Base-by-base conservation (phyloP, 1,139 yeast species). In the Martiniozyma asiatica region DNA sequence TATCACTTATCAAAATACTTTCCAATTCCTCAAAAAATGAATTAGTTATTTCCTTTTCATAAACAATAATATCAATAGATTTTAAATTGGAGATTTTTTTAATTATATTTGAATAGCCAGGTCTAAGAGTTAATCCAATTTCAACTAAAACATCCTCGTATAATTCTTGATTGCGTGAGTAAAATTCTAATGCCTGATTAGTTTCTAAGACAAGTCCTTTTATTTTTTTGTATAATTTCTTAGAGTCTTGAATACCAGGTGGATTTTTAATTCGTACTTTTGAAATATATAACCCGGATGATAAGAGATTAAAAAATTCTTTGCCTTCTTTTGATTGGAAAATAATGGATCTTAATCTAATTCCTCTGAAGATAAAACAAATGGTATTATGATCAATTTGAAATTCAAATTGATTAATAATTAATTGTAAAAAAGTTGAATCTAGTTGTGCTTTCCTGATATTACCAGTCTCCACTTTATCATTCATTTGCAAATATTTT, bases 41-140 rank as follows among this genome's bases (percentile, higher is more conserved):
- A 16, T 21, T 23, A 14, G 21, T 30, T 3, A 25, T 25, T 22
- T 30, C 32, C 10, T 30, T 30, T 22, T 30, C 32, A 17, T 30
- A 30, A 14, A 30, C 25, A 8, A 27, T 22, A 9, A 30, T 11
- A 14, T 30, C 25, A 9, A 30, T 18, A 9, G 24, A 15, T 10
- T 11, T 30, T 8, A 30, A 23, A 14, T 30, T 25, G 4, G 8
- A 13, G 15, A n/a, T n/a, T n/a, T n/a, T n/a, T n/a, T n/a, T n/a
- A n/a, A n/a, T n/a, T n/a, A n/a, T n/a, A n/a, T n/a, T n/a, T n/a
- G n/a, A n/a, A n/a, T n/a, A n/a, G n/a, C n/a, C n/a, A n/a, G n/a
- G n/a, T 17, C 20, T 18, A 6, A 25, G 14, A 14, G 20, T 22
- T 14, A 22, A 9, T 4, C 29, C 25, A 14, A 30, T 21, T 8